Evolutionary conservation across 1,284 basidiomycete species (phyloP).

Genomic region (Porogramme epimiltina): DNA sequence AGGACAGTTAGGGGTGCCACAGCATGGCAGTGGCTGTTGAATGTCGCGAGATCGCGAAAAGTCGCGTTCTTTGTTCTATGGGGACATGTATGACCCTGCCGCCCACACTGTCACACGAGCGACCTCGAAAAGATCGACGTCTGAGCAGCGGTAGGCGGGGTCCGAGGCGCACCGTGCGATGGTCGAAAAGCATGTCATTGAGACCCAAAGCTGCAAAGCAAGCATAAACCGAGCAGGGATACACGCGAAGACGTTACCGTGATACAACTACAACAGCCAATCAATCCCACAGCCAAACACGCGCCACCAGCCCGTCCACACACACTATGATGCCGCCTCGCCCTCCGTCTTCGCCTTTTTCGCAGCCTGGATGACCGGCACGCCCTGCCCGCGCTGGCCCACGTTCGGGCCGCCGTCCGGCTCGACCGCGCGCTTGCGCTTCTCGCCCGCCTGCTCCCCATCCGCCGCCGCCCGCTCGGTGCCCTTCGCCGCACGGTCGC

Average conservation of each 20-base stretch:
- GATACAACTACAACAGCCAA: constrained; percentile 7
- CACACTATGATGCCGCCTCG: constrained; percentile 16
- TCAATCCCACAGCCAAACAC: too few relatives aligned
- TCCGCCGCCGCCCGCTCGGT: constrained; percentile 26
- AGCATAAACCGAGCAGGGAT: constrained; percentile 9
- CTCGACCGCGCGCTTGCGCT: constrained; percentile 73
- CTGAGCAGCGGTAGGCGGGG: too few relatives aligned
- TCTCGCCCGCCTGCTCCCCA: constrained; percentile 56
- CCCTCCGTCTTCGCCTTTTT: constrained; percentile 66
- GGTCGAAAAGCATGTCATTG: too few relatives aligned
- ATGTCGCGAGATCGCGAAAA: too few relatives aligned
- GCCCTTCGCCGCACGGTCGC: constrained; percentile 26
- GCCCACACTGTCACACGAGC: too few relatives aligned
- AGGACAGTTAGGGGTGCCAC: too few relatives aligned
- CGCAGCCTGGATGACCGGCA: constrained; percentile 51
- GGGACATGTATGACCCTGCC: too few relatives aligned
- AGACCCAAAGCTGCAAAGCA: not conserved
- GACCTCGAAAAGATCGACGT: too few relatives aligned
- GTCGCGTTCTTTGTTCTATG: too few relatives aligned
- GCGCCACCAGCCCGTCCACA: too few relatives aligned
- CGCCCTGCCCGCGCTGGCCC: constrained; percentile 61
- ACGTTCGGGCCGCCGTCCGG: constrained; percentile 72
- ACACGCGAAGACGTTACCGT: constrained; percentile 9
- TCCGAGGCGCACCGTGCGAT: too few relatives aligned
- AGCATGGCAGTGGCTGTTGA: too few relatives aligned